phyloP scores from a whole-genome alignment of 2,329 filamentous ascomycete genomes.

The Pyricularia pennisetigena region DNA sequence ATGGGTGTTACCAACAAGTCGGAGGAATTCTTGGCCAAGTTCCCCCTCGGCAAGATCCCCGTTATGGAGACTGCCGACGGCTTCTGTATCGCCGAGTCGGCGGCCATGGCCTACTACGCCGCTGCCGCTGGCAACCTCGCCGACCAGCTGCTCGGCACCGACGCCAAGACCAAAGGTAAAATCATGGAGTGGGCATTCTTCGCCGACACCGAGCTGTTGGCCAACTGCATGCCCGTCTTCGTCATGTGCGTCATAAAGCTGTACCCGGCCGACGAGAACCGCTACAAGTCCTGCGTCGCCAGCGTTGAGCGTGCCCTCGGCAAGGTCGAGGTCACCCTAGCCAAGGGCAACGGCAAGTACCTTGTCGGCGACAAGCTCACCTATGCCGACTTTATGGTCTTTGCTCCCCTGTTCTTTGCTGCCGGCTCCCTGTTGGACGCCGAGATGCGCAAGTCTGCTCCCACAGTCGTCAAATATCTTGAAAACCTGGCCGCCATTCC shows the following conservation, averaged over 20 bases:
- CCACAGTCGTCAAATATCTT: constrained; percentile 21
- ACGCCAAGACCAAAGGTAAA: constrained; percentile 26
- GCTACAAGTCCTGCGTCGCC: constrained; percentile 11
- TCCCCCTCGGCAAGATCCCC: constrained; percentile 41
- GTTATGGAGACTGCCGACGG: constrained; percentile 36
- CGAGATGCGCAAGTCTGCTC: constrained; percentile 23
- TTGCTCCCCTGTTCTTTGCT: constrained; percentile 14
- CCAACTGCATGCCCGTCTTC: constrained; percentile 12
- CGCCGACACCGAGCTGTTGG: constrained; percentile 24
- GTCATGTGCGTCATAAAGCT: constrained; percentile 20
- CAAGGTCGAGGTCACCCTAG: constrained; percentile 19
- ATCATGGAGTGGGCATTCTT: constrained; percentile 36
- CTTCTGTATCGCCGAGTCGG: constrained; percentile 31
- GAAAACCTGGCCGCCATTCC: constrained; percentile 18
- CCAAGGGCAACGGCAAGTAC: constrained; percentile 22
- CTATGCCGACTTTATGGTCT: constrained; percentile 26
- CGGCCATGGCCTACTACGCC: constrained; percentile 36
- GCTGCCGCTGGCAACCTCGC: constrained; percentile 32
- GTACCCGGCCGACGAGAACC: constrained; percentile 15
- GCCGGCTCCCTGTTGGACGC: constrained; percentile 20
- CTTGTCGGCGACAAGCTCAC: constrained; percentile 26
- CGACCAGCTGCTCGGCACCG: constrained; percentile 32
- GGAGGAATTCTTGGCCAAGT: constrained; percentile 37
- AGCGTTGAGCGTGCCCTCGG: constrained; percentile 18
- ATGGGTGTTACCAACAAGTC: constrained; percentile 30